These are phyloP conservation scores for Aureobasidium pullulans DNA, from an alignment of 2,329 filamentous ascomycete genomes.

Conservation along the genomic window DNA sequence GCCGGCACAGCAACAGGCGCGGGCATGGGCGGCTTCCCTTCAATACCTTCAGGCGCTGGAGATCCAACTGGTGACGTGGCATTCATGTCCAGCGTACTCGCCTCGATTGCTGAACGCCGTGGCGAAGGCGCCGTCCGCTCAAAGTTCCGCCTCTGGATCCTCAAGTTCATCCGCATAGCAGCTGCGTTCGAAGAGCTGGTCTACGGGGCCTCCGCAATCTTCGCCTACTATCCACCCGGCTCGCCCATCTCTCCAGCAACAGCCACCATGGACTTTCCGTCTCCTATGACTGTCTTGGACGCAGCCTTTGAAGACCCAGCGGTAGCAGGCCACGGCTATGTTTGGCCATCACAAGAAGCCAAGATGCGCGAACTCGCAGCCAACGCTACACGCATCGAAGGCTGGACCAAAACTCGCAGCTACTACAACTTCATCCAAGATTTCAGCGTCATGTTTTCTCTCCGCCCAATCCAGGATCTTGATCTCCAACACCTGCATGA, in stretches of 20 bases:
- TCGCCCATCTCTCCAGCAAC: constrained; percentile 12
- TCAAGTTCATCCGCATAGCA: constrained; percentile 84
- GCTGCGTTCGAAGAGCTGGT: constrained; percentile 94
- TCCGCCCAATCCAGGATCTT: constrained; percentile 61
- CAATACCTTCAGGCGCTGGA: constrained; percentile 18
- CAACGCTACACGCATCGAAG: constrained; percentile 88
- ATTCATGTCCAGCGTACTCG: constrained; percentile 81
- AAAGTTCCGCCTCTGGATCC: constrained; percentile 92
- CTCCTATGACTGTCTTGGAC: neutral
- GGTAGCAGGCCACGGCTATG: constrained; percentile 64
- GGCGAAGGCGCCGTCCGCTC: constrained; percentile 84
- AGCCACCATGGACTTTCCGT: neutral
- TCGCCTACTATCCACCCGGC: constrained; percentile 48
- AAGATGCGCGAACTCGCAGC: constrained; percentile 83
- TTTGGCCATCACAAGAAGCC: constrained; percentile 78
- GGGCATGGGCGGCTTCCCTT: constrained; percentile 22
- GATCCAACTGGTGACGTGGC: constrained; percentile 80
- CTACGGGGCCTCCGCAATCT: constrained; percentile 84
- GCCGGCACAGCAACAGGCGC: constrained; percentile 30
- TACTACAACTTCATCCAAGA: constrained; percentile 81
- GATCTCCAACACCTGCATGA: constrained; percentile 92
- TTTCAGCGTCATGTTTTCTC: constrained; percentile 27
- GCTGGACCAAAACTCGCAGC: constrained; percentile 90
- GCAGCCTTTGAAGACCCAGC: constrained; percentile 23
- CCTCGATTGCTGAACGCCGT: constrained; percentile 75